Evolutionary conservation across 1,284 basidiomycete species (phyloP).

Genomic region (Heliocybe sulcata): DNA sequence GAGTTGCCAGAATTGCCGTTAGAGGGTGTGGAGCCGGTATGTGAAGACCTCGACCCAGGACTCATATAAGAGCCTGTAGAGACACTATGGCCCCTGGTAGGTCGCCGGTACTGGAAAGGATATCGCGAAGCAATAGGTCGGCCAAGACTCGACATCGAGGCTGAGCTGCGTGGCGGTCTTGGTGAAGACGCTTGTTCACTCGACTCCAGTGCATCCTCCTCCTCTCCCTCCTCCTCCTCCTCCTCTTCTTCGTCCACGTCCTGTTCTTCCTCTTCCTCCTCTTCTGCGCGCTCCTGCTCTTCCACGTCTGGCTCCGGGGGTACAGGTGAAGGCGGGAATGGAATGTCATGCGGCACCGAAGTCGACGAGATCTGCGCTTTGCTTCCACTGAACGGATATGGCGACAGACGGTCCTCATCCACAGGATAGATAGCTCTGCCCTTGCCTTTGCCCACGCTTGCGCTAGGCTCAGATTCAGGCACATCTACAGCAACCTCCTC

Average conservation of each 20-base stretch:
- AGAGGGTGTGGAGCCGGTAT: conserved; percentile 33
- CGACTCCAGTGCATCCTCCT: conserved; percentile 26
- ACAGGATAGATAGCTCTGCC: conserved; percentile 13
- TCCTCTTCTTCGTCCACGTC: conserved; percentile 26
- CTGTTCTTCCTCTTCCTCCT: conserved; percentile 17
- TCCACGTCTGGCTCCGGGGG: conserved; percentile 15
- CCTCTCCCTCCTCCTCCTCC: conserved; percentile 31
- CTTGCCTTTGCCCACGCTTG: conserved; percentile 16
- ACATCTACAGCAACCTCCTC: conserved; percentile 13
- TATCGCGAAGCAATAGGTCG: conserved; percentile 65
- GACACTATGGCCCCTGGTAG: conserved; percentile 38
- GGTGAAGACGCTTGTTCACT: conserved; percentile 40
- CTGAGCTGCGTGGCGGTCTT: conserved; percentile 46
- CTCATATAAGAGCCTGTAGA: conserved; percentile 26
- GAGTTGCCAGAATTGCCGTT: conserved; percentile 27
- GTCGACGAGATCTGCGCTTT: conserved; percentile 46
- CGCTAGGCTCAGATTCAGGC: conserved; percentile 17
- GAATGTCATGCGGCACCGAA: conserved; percentile 38
- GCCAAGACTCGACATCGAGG: conserved; percentile 73
- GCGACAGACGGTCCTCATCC: conserved; percentile 23
- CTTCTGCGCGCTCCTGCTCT: conserved; percentile 5
- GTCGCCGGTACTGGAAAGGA: conserved; percentile 61
- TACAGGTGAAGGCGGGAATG: conserved; percentile 61
- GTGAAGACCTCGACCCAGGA: conserved; percentile 15
- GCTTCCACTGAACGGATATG: conserved; percentile 57